Percentiles rank a stretch among this genome's conserved stretches.
Evolutionary conservation across 805 yeast species (phyloP).

Genomic region (Kluyveromyces starmeri): DNA sequence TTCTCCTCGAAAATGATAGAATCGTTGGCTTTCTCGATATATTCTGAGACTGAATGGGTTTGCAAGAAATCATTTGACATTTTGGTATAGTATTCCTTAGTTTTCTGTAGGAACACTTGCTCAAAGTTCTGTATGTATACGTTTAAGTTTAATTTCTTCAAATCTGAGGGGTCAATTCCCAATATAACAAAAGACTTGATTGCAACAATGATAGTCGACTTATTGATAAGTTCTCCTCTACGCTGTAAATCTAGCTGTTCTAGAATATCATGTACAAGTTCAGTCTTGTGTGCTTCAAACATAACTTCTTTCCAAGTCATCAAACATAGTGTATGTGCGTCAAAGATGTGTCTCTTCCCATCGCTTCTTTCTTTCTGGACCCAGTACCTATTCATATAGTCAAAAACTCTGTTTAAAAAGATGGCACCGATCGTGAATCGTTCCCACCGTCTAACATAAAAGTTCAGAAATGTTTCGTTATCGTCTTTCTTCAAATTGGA

Average conservation of each 20-base stretch:
- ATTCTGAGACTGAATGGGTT: conserved; percentile 79
- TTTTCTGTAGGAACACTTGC: conserved; percentile 59
- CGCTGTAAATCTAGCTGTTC: conserved; percentile 71
- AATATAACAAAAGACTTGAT: conserved; percentile 80
- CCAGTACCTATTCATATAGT: conserved; percentile 96
- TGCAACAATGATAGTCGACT: conserved; percentile 57
- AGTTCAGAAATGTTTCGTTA: conserved; percentile 64
- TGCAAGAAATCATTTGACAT: conserved; percentile 63
- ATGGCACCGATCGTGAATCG: conserved; percentile 88
- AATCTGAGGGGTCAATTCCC: conserved; percentile 86
- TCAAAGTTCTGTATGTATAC: conserved; percentile 81
- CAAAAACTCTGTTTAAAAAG: conserved; percentile 84
- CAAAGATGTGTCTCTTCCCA: conserved; percentile 82
- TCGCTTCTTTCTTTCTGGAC: conserved; percentile 92
- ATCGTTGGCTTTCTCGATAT: conserved; percentile 76
- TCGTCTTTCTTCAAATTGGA: conserved; percentile 39
- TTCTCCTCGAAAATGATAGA: conserved; percentile 78
- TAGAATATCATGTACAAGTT: conserved; percentile 61
- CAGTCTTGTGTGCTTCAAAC: conserved; percentile 57
- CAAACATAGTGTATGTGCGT: conserved; percentile 80
- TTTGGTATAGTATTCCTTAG: conserved; percentile 40
- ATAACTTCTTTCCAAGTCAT: conserved; percentile 81
- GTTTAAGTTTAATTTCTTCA: conserved; percentile 72
- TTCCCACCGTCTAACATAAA: conserved; percentile 82
- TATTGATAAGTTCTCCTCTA: conserved; percentile 64